Evolutionary conservation across 1,139 yeast species (phyloP).

Genomic region (Lodderomyces orthopsilosis): DNA sequence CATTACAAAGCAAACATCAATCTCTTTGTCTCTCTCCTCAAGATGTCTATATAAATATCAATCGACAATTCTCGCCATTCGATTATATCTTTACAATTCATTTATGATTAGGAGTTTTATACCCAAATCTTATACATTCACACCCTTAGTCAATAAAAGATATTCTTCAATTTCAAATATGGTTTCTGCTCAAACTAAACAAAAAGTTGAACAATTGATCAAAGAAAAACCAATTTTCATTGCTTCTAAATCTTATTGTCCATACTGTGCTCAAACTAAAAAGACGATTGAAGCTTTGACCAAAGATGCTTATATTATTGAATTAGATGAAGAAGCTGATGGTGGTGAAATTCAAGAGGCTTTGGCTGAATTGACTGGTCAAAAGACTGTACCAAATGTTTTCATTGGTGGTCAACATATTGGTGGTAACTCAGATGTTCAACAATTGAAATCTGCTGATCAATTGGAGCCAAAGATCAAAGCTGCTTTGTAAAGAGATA

Average conservation of each 20-base stretch:
- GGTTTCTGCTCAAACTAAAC: conserved; percentile 50
- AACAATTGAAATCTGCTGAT: conserved; percentile 46
- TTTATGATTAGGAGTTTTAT: conserved; percentile 4
- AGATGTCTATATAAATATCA: not conserved
- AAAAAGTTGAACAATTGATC: conserved; percentile 64
- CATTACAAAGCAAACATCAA: too few relatives aligned
- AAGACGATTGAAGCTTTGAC: conserved; percentile 51
- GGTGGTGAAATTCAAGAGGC: conserved; percentile 71
- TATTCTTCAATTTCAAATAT: conserved; percentile 17
- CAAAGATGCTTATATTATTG: conserved; percentile 58
- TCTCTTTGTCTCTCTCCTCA: too few relatives aligned
- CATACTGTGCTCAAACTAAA: conserved; percentile 69
- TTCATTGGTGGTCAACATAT: conserved; percentile 87
- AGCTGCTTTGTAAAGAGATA: conserved; percentile 32
- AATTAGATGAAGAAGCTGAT: conserved; percentile 52
- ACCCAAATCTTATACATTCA: conserved; percentile 1
- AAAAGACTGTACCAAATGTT: conserved; percentile 89
- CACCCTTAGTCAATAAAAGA: conserved; percentile 7
- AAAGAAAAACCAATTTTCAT: conserved; percentile 69
- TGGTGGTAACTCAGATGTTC: conserved; percentile 92
- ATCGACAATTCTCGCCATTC: not conserved
- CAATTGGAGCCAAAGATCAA: conserved; percentile 36
- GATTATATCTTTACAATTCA: not conserved
- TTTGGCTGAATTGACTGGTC: conserved; percentile 74
- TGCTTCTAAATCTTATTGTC: conserved; percentile 77